Percentiles rank a stretch among this genome's conserved stretches.
Evolutionary conservation across 306 rosid genomes (phyloP).

Genomic region (Prunus campanulata): DNA sequence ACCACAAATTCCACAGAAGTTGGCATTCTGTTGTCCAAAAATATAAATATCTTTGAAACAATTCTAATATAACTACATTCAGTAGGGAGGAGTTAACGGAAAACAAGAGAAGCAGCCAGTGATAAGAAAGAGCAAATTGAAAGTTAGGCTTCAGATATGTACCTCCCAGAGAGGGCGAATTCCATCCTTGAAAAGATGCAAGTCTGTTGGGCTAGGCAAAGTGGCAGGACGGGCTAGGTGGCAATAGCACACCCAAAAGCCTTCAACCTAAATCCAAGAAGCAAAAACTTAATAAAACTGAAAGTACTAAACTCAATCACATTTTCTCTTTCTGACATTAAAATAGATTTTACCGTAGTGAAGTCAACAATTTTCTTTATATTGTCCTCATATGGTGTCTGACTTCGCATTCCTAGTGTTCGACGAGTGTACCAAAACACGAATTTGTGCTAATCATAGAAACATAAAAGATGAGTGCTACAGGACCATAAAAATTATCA

Average conservation of each 20-base stretch:
- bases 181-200: constrained; percentile 94
- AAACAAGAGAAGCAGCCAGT: neutral
- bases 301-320: neutral
- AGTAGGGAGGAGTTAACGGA: neutral
- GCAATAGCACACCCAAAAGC: constrained; percentile 89
- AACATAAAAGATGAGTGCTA: constrained; percentile 11
- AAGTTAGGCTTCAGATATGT: constrained; percentile 12
- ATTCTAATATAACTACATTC: neutral
- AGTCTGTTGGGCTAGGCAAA: constrained; percentile 92
- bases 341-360: constrained; percentile 58
- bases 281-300: constrained; percentile 8
- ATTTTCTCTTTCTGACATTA: neutral
- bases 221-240: constrained; percentile 80
- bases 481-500: neutral
- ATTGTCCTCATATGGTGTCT: constrained; percentile 83
- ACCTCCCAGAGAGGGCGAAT: constrained; percentile 98
- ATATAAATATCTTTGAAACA: neutral
- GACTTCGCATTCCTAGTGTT: constrained; percentile 76
- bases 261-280: constrained; percentile 64
- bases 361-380: constrained; percentile 87
- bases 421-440: constrained; percentile 96
- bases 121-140: constrained; percentile 8
- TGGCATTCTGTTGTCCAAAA: neutral
- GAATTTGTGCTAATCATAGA: constrained; percentile 58
- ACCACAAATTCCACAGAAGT: neutral